Base-by-base conservation (phyloP, 169 alveolate species). In the Cryptosporidium baileyi region DNA sequence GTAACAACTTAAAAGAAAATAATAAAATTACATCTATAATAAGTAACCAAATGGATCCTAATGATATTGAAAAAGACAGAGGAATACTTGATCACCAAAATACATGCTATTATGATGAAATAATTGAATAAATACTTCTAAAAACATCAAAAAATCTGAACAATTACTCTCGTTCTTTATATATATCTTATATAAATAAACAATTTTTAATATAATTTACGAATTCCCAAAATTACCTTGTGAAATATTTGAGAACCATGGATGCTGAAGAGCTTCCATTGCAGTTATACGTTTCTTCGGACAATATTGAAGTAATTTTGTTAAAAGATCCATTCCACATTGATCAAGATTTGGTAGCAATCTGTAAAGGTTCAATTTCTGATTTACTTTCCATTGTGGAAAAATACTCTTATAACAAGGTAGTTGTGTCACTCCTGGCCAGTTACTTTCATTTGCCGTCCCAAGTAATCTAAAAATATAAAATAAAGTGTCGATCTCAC, bases 371-470 rank as follows among this genome's bases (percentile, higher is more conserved):
- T 74, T 74, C 52, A 74, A 15, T 34, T 74, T 74, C 9, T 40
- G 52, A 43, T 74, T 74, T 15, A 74, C 85, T 43, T 74, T 74
- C 90, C 92, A 91, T 62, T 90, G 91, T 11, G 95, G 94, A 62
- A 89, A 88, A 40, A 92, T 82, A 3, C 60, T 80, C 60, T 91
- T 92, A 57, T 82, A 92, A 40, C 91, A 93, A 36, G 93, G 92
- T 32, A 91, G 88, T 65, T 88, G 60, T n/a, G 91, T 67, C 60
- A 96, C 97, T 36, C 95, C 95, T 3, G 98, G 97, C 99, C 98
- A 96, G 38, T 90, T 91, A 34, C 88, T 79, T 65, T 90, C 94
- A 30, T 61, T 91, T 6, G 95, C 94, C 7, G 95, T 93, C 24
- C 95, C 96, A 51, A 89, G 80, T 43, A 92, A 81, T 67, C 90